A percentile compares a stretch with the other conserved stretches of the same genome.
Evolutionary conservation across 116 monocot genomes (phyloP).

Genomic region (Iris pallida): DNA sequence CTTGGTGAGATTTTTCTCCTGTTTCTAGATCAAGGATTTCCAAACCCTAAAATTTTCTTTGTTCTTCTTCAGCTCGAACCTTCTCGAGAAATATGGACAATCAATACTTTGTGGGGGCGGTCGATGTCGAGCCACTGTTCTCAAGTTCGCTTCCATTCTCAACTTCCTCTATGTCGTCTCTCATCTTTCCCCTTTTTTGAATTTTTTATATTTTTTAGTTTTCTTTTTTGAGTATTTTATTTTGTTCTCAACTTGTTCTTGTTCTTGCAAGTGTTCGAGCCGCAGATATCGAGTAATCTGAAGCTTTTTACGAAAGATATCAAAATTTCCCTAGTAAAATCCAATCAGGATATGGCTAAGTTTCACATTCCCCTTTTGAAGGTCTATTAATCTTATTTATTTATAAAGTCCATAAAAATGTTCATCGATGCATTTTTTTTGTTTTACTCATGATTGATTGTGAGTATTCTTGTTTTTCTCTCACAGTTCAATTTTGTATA

Average conservation of each 20-base stretch:
- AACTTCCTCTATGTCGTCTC: constrained; percentile 57
- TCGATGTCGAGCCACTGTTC: constrained; percentile 24
- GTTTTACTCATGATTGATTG: not conserved
- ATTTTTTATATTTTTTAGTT: not conserved
- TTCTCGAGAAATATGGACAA: no score
- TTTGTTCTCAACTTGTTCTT: not conserved
- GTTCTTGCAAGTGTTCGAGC: constrained; percentile 67
- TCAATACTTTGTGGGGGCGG: no score
- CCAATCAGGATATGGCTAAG: constrained; percentile 37
- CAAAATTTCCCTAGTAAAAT: constrained; percentile 49
- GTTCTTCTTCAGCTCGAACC: no score
- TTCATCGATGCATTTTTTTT: not conserved
- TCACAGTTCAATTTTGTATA: no score
- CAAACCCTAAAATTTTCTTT: no score
- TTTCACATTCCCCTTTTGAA: constrained; percentile 75
- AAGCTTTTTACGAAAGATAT: constrained; percentile 67
- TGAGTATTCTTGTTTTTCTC: no score
- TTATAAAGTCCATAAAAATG: no score
- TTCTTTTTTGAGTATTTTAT: constrained; percentile 1
- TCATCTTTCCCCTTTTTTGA: not conserved
- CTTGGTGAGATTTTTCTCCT: no score
- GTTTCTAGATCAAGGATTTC: no score
- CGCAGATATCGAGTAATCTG: constrained; percentile 43
- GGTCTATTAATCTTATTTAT: no score
- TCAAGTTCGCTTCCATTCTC: constrained; percentile 63